Evolutionary conservation across 305 asterid species (phyloP), one percentile per base, ranked within the genome.

Genomic region (Galium porrigens): DNA sequence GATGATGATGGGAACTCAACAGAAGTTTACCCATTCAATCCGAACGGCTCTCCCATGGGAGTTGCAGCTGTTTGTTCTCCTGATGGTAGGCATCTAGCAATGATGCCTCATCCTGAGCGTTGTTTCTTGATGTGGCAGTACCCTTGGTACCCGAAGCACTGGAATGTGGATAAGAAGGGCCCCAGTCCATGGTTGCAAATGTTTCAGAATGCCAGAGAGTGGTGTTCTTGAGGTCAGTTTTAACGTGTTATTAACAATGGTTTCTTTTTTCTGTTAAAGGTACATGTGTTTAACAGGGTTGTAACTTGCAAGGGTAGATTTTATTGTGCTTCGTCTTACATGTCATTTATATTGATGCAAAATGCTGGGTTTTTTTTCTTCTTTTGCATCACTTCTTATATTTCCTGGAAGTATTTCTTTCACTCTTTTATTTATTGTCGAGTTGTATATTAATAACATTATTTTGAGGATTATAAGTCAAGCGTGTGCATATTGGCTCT

Each of bases 61-160:
- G 90, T 88, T 71, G 97, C 96, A 0, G 95, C 96, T 1, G 79
- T 90, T 66, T 90, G 95, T 75, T 90, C 97, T 1, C 94, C 89
- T 0, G 92, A 90, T 48, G 96, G 96, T 58, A 79, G 96, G 74
- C 97, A 90, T 83, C 95, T 88, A 4, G 96, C 96, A 0, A 80
- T 88, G 94, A 91, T 88, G 97, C 94, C 96, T 74, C 96, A 86
- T 78, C 97, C 94, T 0, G 97, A 86, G 60, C 82, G 95, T 6
- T 88, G 95, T 73, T 90, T 90, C 79, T 64, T 90, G 84, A 88
- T 88, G 96, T 90, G 97, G 97, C 95, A 90, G 78, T 90, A 76
- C 68, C 96, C 95, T 3, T 82, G 96, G 97, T 88, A 90, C 72
- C 96, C 96, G 52, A 80, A 75, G 75, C 73, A 72, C 68, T 90